Conservation (phyloP, 176 grass and related monocot genomes). For the Musa beccarii region DNA sequence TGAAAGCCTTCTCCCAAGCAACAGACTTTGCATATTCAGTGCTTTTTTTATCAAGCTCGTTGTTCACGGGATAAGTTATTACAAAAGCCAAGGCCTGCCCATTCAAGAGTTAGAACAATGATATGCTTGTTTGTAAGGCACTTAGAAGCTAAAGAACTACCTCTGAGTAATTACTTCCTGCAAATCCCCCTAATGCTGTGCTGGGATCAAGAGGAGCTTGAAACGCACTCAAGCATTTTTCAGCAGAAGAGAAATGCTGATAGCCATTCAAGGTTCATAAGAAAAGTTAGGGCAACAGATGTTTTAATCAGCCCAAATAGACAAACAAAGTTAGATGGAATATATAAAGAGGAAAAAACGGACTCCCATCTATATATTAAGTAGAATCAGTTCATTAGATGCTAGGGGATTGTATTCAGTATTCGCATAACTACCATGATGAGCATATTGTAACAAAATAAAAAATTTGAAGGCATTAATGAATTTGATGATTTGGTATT, state of each 20-base stretch:
- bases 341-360: too few species aligned
- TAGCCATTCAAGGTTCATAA: not conserved
- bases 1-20: constrained; percentile 87
- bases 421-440: too few species aligned
- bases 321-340: too few species aligned
- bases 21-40: constrained; percentile 67
- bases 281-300: too few species aligned
- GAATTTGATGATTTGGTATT: too few species aligned
- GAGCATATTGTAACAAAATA: too few species aligned
- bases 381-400: too few species aligned
- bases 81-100: constrained; percentile 76
- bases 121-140: constrained; percentile 16
- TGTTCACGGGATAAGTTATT: constrained; percentile 97
- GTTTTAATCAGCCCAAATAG: too few species aligned
- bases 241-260: constrained; percentile 96
- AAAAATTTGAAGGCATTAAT: too few species aligned
- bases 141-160: constrained; percentile 27
- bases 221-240: constrained; percentile 81
- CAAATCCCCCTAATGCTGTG: constrained; percentile 80
- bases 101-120: constrained; percentile 26
- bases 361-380: too few species aligned
- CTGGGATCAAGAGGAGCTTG: constrained; percentile 82
- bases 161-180: constrained; percentile 75
- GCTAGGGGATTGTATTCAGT: too few species aligned
- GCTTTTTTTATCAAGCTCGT: constrained; percentile 59